Conservation (phyloP, 2,329 filamentous ascomycete genomes). For the Bipolaris victoriae region DNA sequence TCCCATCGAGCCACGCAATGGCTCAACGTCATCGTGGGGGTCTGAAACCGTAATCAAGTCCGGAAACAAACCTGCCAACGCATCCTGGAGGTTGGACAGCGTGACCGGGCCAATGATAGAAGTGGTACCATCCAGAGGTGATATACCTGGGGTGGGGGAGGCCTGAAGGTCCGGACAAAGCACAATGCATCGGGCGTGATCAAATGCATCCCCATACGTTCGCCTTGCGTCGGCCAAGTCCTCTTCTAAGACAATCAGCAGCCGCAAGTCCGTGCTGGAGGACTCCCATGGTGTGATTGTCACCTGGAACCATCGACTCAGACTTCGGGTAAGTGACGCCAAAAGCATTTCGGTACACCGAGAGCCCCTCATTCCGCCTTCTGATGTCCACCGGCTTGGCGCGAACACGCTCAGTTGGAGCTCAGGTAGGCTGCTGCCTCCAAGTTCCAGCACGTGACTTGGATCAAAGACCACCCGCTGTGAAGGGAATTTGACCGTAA, state of each 20-base stretch:
- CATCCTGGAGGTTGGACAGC: constrained; percentile 5
- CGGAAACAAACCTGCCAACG: constrained; percentile 7
- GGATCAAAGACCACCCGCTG: not conserved
- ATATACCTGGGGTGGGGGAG: not conserved
- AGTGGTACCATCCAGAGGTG: not conserved
- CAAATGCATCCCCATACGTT: not conserved
- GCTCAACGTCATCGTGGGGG: not conserved
- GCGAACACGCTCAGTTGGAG: constrained; percentile 6
- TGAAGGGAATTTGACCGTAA: constrained; percentile 5
- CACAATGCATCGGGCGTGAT: not conserved
- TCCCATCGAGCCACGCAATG: not conserved
- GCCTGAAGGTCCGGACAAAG: constrained; percentile 6
- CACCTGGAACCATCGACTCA: constrained; percentile 6
- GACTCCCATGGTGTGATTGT: constrained; percentile 6
- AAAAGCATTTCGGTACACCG: constrained; percentile 1
- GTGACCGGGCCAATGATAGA: constrained; percentile 8
- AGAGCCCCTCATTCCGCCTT: not conserved
- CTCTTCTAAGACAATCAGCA: constrained; percentile 6
- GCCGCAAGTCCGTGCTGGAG: not conserved
- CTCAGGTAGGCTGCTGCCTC: not conserved
- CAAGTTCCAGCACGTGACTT: not conserved
- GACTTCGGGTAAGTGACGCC: constrained; percentile 3
- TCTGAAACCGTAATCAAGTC: not conserved
- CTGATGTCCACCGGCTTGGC: constrained; percentile 3
- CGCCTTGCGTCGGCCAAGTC: not conserved